Conservation (phyloP, 805 yeast genomes). For the Isabelozyma pseudorhagii region DNA sequence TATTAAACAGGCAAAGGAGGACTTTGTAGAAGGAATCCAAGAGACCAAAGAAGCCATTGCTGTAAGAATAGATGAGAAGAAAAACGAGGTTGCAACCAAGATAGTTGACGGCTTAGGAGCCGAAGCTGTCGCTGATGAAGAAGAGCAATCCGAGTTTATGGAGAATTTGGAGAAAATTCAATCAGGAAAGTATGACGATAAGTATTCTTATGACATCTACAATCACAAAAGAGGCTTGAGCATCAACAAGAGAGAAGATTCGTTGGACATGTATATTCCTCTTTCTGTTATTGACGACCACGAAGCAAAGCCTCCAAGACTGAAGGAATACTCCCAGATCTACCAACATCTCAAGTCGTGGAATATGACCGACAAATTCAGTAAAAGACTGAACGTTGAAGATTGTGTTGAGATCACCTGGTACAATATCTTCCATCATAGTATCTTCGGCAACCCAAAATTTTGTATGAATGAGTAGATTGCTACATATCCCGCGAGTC, state of each 20-base stretch:
- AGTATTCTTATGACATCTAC: not conserved
- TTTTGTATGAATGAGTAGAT: conserved; percentile 19
- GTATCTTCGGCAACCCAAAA: conserved; percentile 47
- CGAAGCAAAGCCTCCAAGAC: not conserved
- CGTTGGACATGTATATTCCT: not conserved
- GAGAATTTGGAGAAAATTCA: not conserved
- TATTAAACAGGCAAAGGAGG: not conserved
- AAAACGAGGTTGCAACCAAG: not conserved
- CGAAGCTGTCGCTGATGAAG: not conserved
- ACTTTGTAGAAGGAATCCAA: not conserved
- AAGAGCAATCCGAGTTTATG: not conserved
- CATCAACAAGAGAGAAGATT: not conserved
- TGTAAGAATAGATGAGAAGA: not conserved
- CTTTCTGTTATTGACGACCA: not conserved
- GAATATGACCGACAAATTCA: not conserved
- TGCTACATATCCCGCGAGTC: not conserved
- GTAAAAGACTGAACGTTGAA: conserved; percentile 1
- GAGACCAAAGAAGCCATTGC: not conserved
- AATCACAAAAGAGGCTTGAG: too few species aligned
- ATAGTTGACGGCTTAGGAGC: not conserved
- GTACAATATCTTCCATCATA: conserved; percentile 49
- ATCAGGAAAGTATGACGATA: not conserved
- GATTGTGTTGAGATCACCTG: conserved; percentile 51
- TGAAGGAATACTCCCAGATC: not conserved
- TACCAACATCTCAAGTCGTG: not conserved